These are phyloP conservation scores for Dendrobium catenatum DNA, from an alignment of 106 monocot species.

Conservation along the genomic window DNA sequence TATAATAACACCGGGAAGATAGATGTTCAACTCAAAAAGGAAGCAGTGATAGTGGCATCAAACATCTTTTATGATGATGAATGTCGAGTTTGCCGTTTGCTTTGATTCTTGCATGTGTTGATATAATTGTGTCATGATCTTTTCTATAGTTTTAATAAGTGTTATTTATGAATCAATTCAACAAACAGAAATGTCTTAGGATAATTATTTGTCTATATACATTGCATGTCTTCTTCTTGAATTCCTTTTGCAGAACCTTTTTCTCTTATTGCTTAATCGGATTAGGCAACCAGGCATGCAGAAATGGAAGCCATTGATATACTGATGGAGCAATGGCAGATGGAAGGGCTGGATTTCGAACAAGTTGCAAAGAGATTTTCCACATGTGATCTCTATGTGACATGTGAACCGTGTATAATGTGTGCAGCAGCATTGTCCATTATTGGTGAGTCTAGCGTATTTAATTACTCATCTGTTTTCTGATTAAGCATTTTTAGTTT, in stretches of 20 bases:
- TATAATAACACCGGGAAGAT: too few species aligned
- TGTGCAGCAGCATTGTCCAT: slow-evolving; percentile 83
- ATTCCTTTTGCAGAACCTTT: background rate
- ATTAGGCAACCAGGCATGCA: slow-evolving; percentile 84
- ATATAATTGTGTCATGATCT: background rate
- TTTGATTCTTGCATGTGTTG: background rate
- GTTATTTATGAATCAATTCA: background rate
- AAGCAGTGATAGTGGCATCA: too few species aligned
- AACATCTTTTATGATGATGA: too few species aligned
- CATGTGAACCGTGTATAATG: slow-evolving; percentile 99
- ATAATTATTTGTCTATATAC: background rate
- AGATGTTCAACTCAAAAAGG: too few species aligned
- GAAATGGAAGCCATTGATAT: slow-evolving; percentile 99
- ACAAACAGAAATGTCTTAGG: background rate
- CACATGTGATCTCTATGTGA: slow-evolving; percentile 82
- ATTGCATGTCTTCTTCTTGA: background rate
- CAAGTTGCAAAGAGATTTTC: slow-evolving; percentile 65
- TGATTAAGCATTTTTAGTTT: background rate
- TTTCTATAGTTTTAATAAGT: background rate
- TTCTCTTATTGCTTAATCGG: background rate
- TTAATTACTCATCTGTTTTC: background rate
- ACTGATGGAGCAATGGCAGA: slow-evolving; percentile 73
- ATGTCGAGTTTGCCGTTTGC: too few species aligned
- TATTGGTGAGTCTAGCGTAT: slow-evolving; percentile 43
- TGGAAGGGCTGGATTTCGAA: slow-evolving; percentile 38